Base-by-base conservation (phyloP, 1,284 basidiomycete species). In the Schizopora paradoxa region DNA sequence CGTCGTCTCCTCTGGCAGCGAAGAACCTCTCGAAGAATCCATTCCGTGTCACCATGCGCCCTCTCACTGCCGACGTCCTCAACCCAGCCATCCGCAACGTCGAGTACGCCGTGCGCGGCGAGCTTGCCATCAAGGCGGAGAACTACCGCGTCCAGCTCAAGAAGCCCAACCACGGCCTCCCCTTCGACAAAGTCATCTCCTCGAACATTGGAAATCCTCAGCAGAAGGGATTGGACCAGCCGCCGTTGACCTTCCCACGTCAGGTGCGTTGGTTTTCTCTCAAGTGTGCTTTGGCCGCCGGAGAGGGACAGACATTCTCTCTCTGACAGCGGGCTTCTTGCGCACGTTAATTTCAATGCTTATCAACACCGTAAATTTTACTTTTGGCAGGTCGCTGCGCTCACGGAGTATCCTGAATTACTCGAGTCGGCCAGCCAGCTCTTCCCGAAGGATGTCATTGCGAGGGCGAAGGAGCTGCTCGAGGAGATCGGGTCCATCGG, bases 121-220 rank as follows among this genome's bases (percentile, higher is more conserved):
- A 95, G 67, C 83, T 99, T 54, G 93, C 95, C 11, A 89, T 93
- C 70, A 90, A 86, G 62, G 93, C 95, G 2, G 93, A 97, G 67
- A 73, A 83, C 53, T 85, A 90, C 58, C 75, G 82, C 49, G 81
- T 82, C 41, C 66, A 73, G 56, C 79, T 95, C 58, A 76, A 79
- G 59, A 65, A 73, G 29, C 64, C 67, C 6, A 63, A 72, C 49
- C 68, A 79, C 49, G 68, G 70, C 18, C 75, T 98, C 14, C 91
- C 92, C 18, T 99, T 98, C 64, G 77, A 83, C 61, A 82, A 82
- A 56, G 77, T 99, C 64, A 92, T 98, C 62, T 90, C 83, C 19
- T 91, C 92, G 54, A 99, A 99, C 69, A 99, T 99, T 49, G 95
- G 95, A 6, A 99, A 99, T 63, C 95, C 95, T 0, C 95, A 99